These are phyloP conservation scores for Colletotrichum tropicale DNA, from an alignment of 2,329 filamentous ascomycete genomes.

Conservation along the genomic window DNA sequence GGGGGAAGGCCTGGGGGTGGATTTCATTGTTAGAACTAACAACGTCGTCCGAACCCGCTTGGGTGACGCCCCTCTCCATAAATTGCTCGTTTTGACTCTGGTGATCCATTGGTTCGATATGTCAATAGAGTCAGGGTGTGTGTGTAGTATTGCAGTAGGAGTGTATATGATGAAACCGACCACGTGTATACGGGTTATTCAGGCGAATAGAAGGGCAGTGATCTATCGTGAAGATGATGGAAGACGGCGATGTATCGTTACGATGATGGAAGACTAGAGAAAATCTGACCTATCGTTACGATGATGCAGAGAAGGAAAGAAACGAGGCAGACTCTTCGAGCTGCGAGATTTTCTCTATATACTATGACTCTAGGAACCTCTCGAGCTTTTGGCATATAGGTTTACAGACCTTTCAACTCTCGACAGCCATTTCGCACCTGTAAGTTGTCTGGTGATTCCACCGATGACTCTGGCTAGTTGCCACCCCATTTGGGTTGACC, in stretches of 20 bases:
- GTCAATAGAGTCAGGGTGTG: neutral
- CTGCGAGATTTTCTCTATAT: neutral
- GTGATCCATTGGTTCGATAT: neutral
- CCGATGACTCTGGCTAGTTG: neutral
- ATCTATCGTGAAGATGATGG: neutral
- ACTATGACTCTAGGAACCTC: neutral
- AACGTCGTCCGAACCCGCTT: neutral
- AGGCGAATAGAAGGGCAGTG: neutral
- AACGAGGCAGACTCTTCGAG: too few relatives aligned
- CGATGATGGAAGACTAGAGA: neutral
- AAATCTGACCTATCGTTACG: neutral
- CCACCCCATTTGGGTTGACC: too few relatives aligned
- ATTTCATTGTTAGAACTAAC: neutral
- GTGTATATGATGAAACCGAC: neutral
- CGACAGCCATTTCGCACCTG: neutral
- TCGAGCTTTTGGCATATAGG: neutral
- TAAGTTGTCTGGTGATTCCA: neutral
- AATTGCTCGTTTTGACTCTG: neutral
- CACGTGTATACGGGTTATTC: neutral
- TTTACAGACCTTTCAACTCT: neutral
- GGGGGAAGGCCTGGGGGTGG: neutral
- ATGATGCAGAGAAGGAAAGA: neutral
- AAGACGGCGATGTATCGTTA: too few relatives aligned
- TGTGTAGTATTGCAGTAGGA: fast-evolving
- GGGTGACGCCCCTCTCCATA: neutral